phyloP scores from a whole-genome alignment of 371 early-diverging fungal genomes.

The Rhizopus delemar region DNA sequence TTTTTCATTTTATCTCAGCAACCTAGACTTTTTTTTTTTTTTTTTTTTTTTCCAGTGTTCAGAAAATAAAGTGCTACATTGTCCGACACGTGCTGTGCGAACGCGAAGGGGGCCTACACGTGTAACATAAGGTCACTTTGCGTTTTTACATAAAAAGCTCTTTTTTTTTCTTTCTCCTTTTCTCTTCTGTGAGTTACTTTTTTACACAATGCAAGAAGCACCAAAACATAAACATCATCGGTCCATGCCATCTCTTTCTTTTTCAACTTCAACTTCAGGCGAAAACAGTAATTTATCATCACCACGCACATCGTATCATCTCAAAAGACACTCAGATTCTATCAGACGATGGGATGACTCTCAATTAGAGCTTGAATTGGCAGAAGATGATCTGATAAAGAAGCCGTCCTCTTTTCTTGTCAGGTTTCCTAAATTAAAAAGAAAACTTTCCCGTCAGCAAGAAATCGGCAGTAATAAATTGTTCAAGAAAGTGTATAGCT shows the following conservation, averaged over 20 bases:
- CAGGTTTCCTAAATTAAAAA: not conserved
- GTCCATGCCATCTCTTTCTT: conserved; percentile 1
- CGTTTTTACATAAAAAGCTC: no score
- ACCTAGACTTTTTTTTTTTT: no score
- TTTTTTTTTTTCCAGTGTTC: no score
- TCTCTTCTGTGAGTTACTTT: no score
- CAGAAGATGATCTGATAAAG: conserved; percentile 24
- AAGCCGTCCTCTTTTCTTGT: not conserved
- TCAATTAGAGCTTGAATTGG: conserved; percentile 16
- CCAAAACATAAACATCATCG: conserved; percentile 1
- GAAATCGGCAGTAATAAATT: not conserved
- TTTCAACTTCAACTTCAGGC: not conserved
- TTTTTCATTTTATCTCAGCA: no score
- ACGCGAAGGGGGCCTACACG: no score
- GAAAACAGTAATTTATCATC: not conserved
- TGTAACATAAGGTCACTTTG: no score
- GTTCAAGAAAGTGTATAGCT: not conserved
- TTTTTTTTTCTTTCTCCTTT: no score
- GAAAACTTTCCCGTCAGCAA: not conserved
- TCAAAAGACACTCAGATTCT: not conserved
- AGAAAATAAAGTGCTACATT: no score
- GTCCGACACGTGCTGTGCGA: no score
- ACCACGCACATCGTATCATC: conserved; percentile 4
- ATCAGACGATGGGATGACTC: conserved; percentile 16
- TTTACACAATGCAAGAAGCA: not conserved